Evolutionary conservation across 805 yeast genomes (phyloP).

Genomic region (Tetrapisispora arboricola): DNA sequence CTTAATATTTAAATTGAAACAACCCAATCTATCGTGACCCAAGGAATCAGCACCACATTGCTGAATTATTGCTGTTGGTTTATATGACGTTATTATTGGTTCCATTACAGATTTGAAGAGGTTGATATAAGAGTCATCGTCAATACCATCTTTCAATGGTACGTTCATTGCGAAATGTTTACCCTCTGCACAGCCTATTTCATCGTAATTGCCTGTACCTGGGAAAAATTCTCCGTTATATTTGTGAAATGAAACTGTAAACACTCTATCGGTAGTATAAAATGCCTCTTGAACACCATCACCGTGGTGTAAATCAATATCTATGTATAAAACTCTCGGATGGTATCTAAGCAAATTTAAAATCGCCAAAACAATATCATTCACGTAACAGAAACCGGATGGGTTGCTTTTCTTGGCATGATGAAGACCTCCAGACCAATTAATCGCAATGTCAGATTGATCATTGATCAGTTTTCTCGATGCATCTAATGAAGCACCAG

Average conservation of each 20-base stretch:
- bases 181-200: conserved; percentile 76
- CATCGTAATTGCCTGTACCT: conserved; percentile 82
- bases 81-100: conserved; percentile 77
- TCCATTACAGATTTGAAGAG: conserved; percentile 66
- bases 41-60: conserved; percentile 98
- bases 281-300: conserved; percentile 95
- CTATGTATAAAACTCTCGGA: conserved; percentile 79
- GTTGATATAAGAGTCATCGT: conserved; percentile 52
- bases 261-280: conserved; percentile 82
- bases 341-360: conserved; percentile 69
- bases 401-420: conserved; percentile 89
- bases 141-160: conserved; percentile 87
- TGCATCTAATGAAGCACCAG: conserved; percentile 88
- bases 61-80: conserved; percentile 91
- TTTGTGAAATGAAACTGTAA: conserved; percentile 85
- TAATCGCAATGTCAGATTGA: conserved; percentile 83
- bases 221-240: conserved; percentile 87
- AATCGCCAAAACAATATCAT: conserved; percentile 81
- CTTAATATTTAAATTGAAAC: conserved; percentile 83
- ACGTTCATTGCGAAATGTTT: conserved; percentile 77
- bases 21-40: conserved; percentile 91
- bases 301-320: conserved; percentile 88
- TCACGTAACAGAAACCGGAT: conserved; percentile 82
- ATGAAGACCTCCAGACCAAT: conserved; percentile 89
- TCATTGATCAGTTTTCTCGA: conserved; percentile 72